Percentiles rank a stretch among this genome's conserved stretches.
Conservation (phyloP, 805 yeast genomes). For the Ogataea naganishii region DNA sequence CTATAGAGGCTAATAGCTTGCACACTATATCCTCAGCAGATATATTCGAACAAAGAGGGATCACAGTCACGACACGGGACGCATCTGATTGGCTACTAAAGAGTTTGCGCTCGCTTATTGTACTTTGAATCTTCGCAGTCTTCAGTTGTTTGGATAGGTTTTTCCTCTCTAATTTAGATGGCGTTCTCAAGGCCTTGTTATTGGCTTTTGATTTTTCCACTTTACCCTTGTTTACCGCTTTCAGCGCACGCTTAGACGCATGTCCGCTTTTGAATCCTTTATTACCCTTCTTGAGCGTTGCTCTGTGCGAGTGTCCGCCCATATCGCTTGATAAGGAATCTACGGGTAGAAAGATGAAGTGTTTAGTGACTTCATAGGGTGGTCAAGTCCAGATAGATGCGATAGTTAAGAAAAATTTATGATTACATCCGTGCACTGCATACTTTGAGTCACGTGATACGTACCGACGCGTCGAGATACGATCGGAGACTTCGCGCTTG, state of each 20-base stretch:
- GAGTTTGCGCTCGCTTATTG: conserved; percentile 51
- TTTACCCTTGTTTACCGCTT: conserved; percentile 76
- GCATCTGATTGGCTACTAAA: conserved; percentile 67
- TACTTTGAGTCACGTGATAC: too few species aligned
- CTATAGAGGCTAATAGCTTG: conserved; percentile 33
- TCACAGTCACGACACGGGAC: conserved; percentile 73
- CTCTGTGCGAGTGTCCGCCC: conserved; percentile 80
- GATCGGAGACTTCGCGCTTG: too few species aligned
- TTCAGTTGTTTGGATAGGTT: conserved; percentile 73
- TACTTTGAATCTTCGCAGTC: conserved; percentile 55
- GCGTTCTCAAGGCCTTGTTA: conserved; percentile 28
- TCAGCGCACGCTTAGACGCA: conserved; percentile 80
- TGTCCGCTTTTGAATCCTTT: conserved; percentile 90
- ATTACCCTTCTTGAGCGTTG: conserved; percentile 75
- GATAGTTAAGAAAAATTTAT: too few species aligned
- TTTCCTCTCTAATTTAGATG: conserved; percentile 56
- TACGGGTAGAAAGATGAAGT: too few species aligned
- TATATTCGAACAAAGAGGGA: conserved; percentile 72
- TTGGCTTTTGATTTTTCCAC: conserved; percentile 54
- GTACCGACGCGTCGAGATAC: too few species aligned
- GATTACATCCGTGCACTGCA: too few species aligned
- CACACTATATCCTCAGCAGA: conserved; percentile 46
- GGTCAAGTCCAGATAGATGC: too few species aligned
- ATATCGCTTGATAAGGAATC: too few species aligned
- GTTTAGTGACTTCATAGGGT: too few species aligned